Evolutionary conservation across 495 filamentous ascomycete species (phyloP).

Genomic region (Neurospora terricola): DNA sequence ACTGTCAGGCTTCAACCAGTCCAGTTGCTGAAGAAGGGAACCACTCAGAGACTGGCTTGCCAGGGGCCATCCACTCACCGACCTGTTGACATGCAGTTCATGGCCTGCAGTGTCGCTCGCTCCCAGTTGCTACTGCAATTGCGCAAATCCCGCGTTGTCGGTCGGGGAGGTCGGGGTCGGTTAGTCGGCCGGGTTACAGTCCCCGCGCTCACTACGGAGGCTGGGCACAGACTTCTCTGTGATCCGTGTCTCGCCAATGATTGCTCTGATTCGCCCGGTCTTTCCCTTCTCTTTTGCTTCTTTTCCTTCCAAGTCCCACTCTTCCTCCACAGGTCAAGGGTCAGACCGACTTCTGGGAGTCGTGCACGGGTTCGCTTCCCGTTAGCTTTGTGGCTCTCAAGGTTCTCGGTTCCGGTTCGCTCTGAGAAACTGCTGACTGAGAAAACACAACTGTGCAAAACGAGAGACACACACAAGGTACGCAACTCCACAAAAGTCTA

Average conservation of each 20-base stretch:
- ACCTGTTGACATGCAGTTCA: not conserved
- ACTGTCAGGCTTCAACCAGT: not conserved
- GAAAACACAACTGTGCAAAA: not conserved
- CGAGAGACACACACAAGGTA: not conserved
- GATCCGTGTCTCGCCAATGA: not conserved
- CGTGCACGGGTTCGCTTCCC: not conserved
- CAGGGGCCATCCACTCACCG: not conserved
- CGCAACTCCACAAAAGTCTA: not conserved
- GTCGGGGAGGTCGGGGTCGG: not conserved
- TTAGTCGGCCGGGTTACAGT: not conserved
- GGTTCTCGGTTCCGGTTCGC: not conserved
- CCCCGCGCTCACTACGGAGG: not conserved
- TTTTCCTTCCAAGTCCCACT: not conserved
- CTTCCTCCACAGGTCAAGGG: not conserved
- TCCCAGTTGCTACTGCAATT: not conserved
- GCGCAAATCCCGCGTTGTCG: not conserved
- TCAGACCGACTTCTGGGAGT: not conserved
- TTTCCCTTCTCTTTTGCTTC: not conserved
- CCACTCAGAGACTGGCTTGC: not conserved
- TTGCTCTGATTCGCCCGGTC: not conserved
- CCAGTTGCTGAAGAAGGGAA: not conserved
- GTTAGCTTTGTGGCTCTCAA: not conserved
- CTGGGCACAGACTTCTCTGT: not conserved
- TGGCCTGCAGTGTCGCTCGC: not conserved
- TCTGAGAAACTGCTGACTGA: not conserved